phyloP scores from a whole-genome alignment of 495 filamentous ascomycete species.

The Beverwykella pulmonaria region DNA sequence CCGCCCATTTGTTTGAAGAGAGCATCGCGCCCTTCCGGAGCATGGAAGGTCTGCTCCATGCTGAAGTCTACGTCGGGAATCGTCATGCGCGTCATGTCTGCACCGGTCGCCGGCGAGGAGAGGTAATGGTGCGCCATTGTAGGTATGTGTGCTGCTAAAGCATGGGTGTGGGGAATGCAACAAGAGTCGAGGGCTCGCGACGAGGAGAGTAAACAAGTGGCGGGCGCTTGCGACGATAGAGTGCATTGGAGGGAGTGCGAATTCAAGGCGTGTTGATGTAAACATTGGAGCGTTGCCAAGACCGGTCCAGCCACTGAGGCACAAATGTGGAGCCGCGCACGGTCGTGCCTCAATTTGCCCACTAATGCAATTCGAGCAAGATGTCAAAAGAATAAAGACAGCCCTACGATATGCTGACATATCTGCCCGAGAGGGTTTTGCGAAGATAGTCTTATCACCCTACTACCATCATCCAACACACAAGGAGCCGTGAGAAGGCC shows the following conservation, averaged over 20 bases:
- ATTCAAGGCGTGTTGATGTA: neutral
- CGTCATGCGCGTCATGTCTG: slow-evolving; percentile 76
- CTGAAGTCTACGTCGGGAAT: slow-evolving; percentile 76
- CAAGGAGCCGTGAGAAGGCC: too few relatives aligned
- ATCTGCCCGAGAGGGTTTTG: too few relatives aligned
- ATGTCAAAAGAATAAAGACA: too few relatives aligned
- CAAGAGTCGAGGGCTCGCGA: neutral
- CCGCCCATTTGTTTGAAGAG: slow-evolving; percentile 33
- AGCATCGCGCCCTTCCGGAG: slow-evolving; percentile 57
- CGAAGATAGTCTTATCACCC: too few relatives aligned
- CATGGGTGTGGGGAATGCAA: slow-evolving; percentile 6
- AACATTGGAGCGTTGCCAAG: neutral
- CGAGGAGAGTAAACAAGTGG: neutral
- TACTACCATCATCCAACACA: too few relatives aligned
- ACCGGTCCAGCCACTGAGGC: neutral
- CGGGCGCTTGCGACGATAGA: slow-evolving; percentile 1
- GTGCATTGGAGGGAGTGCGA: neutral
- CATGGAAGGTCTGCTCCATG: slow-evolving; percentile 80
- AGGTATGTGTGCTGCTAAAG: neutral
- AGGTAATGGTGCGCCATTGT: slow-evolving; percentile 48
- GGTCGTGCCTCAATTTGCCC: too few relatives aligned
- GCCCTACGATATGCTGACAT: too few relatives aligned
- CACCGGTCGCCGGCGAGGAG: slow-evolving; percentile 77
- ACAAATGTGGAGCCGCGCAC: neutral
- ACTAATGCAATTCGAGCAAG: too few relatives aligned